phyloP scores from a whole-genome alignment of 2,329 filamentous ascomycete genomes.

The Calonectria hawksworthii region DNA sequence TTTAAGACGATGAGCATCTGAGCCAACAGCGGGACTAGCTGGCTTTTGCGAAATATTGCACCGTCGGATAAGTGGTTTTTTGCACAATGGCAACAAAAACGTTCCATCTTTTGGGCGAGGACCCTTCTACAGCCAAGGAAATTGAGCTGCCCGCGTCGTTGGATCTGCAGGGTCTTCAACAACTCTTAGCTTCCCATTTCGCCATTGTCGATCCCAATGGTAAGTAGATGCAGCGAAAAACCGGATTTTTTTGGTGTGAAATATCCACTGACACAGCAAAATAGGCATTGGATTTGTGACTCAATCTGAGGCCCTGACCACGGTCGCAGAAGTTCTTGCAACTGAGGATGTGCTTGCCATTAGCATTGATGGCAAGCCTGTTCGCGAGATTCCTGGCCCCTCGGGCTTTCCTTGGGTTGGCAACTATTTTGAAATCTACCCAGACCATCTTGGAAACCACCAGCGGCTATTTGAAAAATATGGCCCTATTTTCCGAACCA shows the following conservation, averaged over 20 bases:
- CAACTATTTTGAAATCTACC: conserved; percentile 68
- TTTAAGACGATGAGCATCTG: background rate
- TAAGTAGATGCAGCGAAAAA: background rate
- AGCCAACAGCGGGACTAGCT: background rate
- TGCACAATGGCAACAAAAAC: background rate
- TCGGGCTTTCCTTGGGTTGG: conserved; percentile 63
- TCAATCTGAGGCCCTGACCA: background rate
- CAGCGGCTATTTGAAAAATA: conserved; percentile 67
- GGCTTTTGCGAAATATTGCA: background rate
- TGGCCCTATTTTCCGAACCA: conserved; percentile 66
- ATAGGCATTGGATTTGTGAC: background rate
- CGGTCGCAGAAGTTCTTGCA: background rate
- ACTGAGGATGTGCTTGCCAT: conserved; percentile 54
- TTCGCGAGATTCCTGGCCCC: conserved; percentile 66
- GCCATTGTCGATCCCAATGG: conserved; percentile 4
- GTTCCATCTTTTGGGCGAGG: conserved; percentile 2
- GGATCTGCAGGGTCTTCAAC: background rate
- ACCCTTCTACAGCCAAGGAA: background rate
- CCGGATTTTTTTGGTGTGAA: background rate
- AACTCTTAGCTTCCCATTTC: background rate
- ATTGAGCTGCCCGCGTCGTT: background rate
- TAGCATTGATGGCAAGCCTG: conserved; percentile 62
- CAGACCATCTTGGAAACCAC: conserved; percentile 71
- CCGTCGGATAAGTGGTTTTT: background rate
- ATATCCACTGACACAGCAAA: background rate